Base-by-base conservation (phyloP, 208 protist genomes). In the Trichomonas tenax region DNA sequence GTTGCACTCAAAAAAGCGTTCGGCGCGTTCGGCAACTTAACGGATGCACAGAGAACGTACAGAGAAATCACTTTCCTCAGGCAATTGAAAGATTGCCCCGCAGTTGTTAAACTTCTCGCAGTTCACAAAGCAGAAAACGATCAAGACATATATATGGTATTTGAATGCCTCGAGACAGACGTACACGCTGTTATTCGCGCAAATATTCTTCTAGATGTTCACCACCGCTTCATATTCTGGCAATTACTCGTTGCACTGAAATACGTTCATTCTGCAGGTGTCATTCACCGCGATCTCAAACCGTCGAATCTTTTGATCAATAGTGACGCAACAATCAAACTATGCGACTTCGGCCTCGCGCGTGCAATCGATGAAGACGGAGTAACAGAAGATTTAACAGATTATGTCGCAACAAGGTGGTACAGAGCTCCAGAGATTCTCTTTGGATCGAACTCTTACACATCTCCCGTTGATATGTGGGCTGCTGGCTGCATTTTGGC, bases 251-350 rank as follows among this genome's bases (percentile, higher is more conserved):
- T 97, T 84, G 93, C 96, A 15, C 96, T 97, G 11, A 97, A 97
- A 86, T 97, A 97, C 95, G 49, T 97, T 11, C 97, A 97, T 95
- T 97, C 96, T 31, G 8, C 88, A 46, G 31, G 96, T 11, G 45
- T 97, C 40, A 98, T 99, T 96, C 99, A 99, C 96, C 97, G 98
- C 44, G 98, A 99, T 95, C 98, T 99, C 63, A 99, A 99, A 96
- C 99, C 99, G 23, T 98, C 98, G 38, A 99, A 99, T 97, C 97
- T 99, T 36, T 97, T 99, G 31, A 97, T 99, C 48, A 99, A 99
- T 97, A 98, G 97, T 11, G 98, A 98, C 23, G 99, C 98, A 84
- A 97, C 98, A 40, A 98, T 99, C 31, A 99, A 99, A 97, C 98
- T 99, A 21, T 98, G 98, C 14, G 99, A 99, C 97, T 99, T 99